A percentile compares a stretch with the other conserved stretches of the same genome.
These are phyloP conservation scores for Ploettnerulaceae sp. DNA, from an alignment of 2,329 filamentous ascomycete genomes.

Conservation along the genomic window DNA sequence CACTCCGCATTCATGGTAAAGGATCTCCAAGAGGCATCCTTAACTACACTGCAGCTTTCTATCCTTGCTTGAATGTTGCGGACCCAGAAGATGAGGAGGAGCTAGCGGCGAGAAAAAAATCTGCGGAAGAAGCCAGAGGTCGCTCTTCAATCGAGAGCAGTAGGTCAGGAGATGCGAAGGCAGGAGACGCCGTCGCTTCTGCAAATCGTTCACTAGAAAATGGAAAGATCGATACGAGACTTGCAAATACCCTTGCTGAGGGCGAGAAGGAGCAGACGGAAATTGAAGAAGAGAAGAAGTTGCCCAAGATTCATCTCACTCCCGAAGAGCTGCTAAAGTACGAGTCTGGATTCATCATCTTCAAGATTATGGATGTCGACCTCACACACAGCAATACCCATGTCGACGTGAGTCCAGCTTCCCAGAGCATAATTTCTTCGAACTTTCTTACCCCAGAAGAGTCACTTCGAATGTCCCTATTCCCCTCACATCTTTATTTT, in stretches of 20 bases:
- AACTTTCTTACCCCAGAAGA: too few species aligned
- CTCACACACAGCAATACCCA: conserved; percentile 71
- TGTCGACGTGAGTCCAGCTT: too few species aligned
- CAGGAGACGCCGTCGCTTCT: conserved; percentile 27
- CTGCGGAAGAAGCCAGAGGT: conserved; percentile 21
- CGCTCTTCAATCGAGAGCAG: conserved; percentile 26
- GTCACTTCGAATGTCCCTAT: too few species aligned
- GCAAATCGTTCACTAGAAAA: conserved; percentile 39
- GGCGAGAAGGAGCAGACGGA: conserved; percentile 42
- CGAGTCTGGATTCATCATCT: conserved; percentile 88
- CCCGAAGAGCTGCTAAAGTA: conserved; percentile 78
- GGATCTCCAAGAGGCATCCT: conserved; percentile 73
- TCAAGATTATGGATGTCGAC: conserved; percentile 88
- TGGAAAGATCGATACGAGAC: conserved; percentile 23
- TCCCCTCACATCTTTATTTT: too few species aligned
- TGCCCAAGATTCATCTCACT: conserved; percentile 72
- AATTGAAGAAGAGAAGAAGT: conserved; percentile 42
- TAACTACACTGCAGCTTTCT: conserved; percentile 82
- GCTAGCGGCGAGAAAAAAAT: conserved; percentile 36
- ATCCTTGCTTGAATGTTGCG: conserved; percentile 78
- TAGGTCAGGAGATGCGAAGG: conserved; percentile 10
- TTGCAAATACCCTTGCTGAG: conserved; percentile 28
- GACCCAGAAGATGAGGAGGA: conserved; percentile 82
- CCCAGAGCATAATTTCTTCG: too few species aligned
- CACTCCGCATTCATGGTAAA: conserved; percentile 69